phyloP scores from a whole-genome alignment of 2,329 filamentous ascomycete species.

The Sporothrix euskadiensis region DNA sequence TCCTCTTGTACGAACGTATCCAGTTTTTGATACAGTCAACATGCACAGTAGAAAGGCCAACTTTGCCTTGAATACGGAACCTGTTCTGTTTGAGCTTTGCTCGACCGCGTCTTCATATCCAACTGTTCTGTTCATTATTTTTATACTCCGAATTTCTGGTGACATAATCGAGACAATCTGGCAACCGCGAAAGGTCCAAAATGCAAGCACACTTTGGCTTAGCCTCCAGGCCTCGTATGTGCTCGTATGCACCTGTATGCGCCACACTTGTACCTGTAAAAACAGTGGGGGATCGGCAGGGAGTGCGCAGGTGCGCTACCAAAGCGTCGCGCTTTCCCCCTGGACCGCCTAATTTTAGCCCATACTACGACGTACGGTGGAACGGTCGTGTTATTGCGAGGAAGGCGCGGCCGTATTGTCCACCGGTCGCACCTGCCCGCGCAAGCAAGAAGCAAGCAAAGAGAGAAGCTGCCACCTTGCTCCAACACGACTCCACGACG shows the following conservation, averaged over 20 bases:
- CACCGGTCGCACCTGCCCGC: background rate
- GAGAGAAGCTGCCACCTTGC: constrained; percentile 31
- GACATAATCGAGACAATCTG: background rate
- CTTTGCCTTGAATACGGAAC: too few relatives aligned
- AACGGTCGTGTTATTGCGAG: background rate
- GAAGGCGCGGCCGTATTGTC: background rate
- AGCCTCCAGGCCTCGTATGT: background rate
- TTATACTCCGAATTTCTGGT: background rate
- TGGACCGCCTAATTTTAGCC: constrained; percentile 13
- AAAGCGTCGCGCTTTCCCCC: background rate
- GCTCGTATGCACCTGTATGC: background rate
- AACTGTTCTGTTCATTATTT: too few relatives aligned
- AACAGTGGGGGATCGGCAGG: constrained; percentile 23
- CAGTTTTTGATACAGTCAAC: background rate
- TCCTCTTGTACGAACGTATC: background rate
- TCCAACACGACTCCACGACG: constrained; percentile 15
- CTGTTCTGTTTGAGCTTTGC: too few relatives aligned
- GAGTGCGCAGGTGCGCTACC: background rate
- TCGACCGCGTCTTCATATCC: too few relatives aligned
- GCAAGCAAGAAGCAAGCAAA: too few relatives aligned
- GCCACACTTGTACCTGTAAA: background rate
- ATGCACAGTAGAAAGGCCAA: too few relatives aligned
- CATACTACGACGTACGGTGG: background rate
- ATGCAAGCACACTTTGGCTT: background rate
- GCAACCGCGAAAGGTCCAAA: background rate